These are phyloP conservation scores for Torulaspora microellipsoides DNA, from an alignment of 805 yeast species.

Conservation along the genomic window DNA sequence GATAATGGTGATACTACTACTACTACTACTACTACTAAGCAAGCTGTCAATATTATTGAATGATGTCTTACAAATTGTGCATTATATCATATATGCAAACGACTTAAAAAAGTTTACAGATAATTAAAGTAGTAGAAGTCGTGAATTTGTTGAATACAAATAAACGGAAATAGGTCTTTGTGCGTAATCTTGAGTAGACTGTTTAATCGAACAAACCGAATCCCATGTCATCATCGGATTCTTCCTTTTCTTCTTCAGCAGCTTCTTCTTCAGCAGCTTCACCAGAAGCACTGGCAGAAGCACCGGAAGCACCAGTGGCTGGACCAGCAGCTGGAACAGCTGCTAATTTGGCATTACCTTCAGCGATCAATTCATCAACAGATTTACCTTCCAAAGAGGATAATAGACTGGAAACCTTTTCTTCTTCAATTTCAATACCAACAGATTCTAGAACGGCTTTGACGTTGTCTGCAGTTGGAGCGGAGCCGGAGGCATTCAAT, in stretches of 20 bases:
- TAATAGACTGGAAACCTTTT: slow-evolving; percentile 75
- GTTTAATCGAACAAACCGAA: slow-evolving; percentile 96
- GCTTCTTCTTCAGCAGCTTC: slow-evolving; percentile 70
- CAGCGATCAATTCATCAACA: slow-evolving; percentile 83
- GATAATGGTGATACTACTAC: too few species aligned
- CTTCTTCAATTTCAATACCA: slow-evolving; percentile 92
- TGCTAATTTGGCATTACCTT: slow-evolving; percentile 94
- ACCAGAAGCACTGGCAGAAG: slow-evolving; percentile 66
- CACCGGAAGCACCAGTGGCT: slow-evolving; percentile 72
- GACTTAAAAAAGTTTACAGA: not conserved
- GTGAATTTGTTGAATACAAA: too few species aligned
- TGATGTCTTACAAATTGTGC: too few species aligned
- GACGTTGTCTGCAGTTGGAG: slow-evolving; percentile 93
- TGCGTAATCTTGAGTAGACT: not conserved
- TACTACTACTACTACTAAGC: too few species aligned
- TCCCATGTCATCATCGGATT: slow-evolving; percentile 78
- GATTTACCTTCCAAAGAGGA: slow-evolving; percentile 91
- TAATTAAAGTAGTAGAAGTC: not conserved
- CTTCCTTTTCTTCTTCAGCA: slow-evolving; percentile 64
- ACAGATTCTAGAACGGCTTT: slow-evolving; percentile 85
- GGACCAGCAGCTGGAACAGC: slow-evolving; percentile 98
- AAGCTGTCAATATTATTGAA: too few species aligned
- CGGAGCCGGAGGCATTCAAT: slow-evolving; percentile 93
- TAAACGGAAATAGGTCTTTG: too few species aligned
- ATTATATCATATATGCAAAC: not conserved